Evolutionary conservation across 2,329 filamentous ascomycete genomes (phyloP).

Genomic region (Seiridium cupressi): DNA sequence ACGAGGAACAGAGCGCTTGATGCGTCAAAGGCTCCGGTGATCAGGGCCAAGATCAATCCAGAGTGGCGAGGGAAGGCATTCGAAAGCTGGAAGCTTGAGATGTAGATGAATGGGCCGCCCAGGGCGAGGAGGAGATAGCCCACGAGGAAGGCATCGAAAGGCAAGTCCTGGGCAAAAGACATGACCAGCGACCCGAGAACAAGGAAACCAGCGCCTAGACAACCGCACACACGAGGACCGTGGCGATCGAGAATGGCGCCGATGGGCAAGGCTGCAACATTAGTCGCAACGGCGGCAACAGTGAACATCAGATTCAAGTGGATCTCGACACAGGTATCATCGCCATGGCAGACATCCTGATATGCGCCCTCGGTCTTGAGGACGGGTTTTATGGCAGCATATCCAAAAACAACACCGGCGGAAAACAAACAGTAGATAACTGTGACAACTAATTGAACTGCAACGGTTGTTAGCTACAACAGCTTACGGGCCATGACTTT

Average conservation of each 20-base stretch:
- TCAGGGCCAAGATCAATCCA: conserved; percentile 74
- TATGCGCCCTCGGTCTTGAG: conserved; percentile 74
- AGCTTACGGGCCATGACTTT: not conserved
- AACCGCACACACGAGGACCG: conserved; percentile 74
- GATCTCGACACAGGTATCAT: conserved; percentile 51
- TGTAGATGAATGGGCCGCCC: conserved; percentile 79
- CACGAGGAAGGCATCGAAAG: conserved; percentile 72
- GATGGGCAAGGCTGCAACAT: conserved; percentile 81
- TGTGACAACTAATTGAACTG: conserved; percentile 68
- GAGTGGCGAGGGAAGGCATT: conserved; percentile 78
- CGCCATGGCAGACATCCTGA: conserved; percentile 53
- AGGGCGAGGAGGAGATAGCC: conserved; percentile 76
- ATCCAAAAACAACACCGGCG: conserved; percentile 80
- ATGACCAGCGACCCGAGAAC: conserved; percentile 69
- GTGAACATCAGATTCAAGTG: conserved; percentile 91
- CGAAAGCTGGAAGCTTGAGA: conserved; percentile 79
- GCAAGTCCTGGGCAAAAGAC: conserved; percentile 61
- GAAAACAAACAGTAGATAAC: conserved; percentile 74
- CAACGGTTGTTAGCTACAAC: conserved; percentile 5
- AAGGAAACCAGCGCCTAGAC: conserved; percentile 69
- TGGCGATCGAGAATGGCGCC: conserved; percentile 82
- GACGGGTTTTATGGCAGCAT: conserved; percentile 80
- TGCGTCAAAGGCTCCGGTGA: conserved; percentile 82
- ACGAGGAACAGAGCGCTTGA: conserved; percentile 76
- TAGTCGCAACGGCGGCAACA: conserved; percentile 81